A percentile compares a stretch with the other conserved stretches of the same genome.
Evolutionary conservation across 2,329 filamentous ascomycete genomes (phyloP).

Genomic region (Anthostomella pinea): DNA sequence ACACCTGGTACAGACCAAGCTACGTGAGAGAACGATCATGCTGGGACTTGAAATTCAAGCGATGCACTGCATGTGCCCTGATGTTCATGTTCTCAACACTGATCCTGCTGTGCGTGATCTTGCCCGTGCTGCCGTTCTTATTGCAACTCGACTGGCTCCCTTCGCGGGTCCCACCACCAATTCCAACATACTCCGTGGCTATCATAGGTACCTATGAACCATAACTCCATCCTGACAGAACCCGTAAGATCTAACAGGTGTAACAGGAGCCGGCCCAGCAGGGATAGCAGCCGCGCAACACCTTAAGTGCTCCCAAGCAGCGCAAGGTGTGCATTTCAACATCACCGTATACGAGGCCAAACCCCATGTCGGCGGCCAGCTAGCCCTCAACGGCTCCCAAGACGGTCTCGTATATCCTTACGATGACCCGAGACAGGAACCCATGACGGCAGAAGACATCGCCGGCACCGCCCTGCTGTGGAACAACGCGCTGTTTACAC

Average conservation of each 20-base stretch:
- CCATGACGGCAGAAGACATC: slow-evolving; percentile 25
- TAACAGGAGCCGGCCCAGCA: slow-evolving; percentile 24
- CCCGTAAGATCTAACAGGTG: slow-evolving; percentile 6
- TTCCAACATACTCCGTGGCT: slow-evolving; percentile 18
- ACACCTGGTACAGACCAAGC: too few species aligned
- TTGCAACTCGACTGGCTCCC: neutral
- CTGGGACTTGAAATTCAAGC: too few species aligned
- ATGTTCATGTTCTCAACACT: neutral
- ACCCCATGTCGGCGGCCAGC: slow-evolving; percentile 19
- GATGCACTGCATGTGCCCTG: neutral
- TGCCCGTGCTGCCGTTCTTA: neutral
- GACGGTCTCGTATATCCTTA: slow-evolving; percentile 18
- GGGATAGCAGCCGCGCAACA: slow-evolving; percentile 25
- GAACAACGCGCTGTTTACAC: slow-evolving; percentile 23
- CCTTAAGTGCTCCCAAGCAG: slow-evolving; percentile 9
- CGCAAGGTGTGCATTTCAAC: slow-evolving; percentile 11
- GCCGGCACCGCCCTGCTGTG: slow-evolving; percentile 21
- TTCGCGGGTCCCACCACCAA: neutral
- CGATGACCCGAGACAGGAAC: slow-evolving; percentile 17
- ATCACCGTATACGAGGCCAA: slow-evolving; percentile 24
- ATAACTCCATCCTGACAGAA: neutral
- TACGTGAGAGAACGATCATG: too few species aligned
- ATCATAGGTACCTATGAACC: slow-evolving; percentile 22
- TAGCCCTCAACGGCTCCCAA: slow-evolving; percentile 17
- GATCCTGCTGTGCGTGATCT: neutral